Base-by-base conservation (phyloP, 75 land plant genomes). In the Pseudotsuga menziesii region DNA sequence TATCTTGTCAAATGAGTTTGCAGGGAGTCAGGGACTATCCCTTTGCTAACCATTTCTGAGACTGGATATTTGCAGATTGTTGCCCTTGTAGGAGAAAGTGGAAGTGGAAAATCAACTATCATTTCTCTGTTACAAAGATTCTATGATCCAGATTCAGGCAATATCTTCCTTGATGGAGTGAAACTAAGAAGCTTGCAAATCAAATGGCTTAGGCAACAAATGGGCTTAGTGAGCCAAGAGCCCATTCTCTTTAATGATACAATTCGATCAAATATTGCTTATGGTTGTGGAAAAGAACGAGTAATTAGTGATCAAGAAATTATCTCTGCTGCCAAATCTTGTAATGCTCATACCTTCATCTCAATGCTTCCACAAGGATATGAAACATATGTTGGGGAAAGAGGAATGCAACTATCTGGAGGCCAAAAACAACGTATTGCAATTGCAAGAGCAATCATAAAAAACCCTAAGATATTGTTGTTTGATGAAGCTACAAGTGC, bases 361-460 rank as follows among this genome's bases (percentile, higher is more conserved):
- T 75, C 80, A 4, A 62, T 14, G 12, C 76, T 85, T 25, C 86
- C 86, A 44, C 77, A 86, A 82, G 91, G 91, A 6, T 89, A 89
- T 44, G 85, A 89, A 4, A 85, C 89, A 29, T 5, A 78, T 13
- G 94, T 89, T 2, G 96, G 96, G 11, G 94, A 91, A 75, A 44
- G 94, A 75, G 96, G 96, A 20, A 58, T 88, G 9, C 96, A 93
- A 77, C 74, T 93, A 55, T 93, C 96, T 2, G 96, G 96, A 1
- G 96, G 96, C 4, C 96, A 93, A 77, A 93, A 93, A 82, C 96
- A 93, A 56, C 75, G 96, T 4, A 82, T 93, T 36, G 96, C 96
- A 54, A 93, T 93, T 56, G 96, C 96, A 0, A 83, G 96, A 1
- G 96, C 96, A n/a, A 87, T 93, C 14, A 73, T 93, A 57, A 93